Evolutionary conservation across 2,329 filamentous ascomycete genomes (phyloP).

Genomic region (Penicillium sp.): DNA sequence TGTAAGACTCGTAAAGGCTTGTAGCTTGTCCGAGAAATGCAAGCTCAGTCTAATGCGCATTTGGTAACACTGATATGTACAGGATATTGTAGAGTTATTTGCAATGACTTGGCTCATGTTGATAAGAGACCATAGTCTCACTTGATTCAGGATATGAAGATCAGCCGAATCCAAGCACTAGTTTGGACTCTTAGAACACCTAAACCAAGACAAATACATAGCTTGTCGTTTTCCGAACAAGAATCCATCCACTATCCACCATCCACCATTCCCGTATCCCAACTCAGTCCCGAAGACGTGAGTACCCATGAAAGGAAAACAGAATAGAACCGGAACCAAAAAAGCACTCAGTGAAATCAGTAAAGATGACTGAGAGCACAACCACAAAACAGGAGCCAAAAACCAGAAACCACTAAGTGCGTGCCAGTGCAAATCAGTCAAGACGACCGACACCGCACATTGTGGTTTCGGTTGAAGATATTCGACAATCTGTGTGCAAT

Average conservation of each 20-base stretch:
- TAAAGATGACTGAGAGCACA: slow-evolving; percentile 30
- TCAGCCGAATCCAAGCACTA: neutral
- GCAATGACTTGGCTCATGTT: neutral
- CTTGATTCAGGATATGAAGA: neutral
- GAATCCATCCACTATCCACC: neutral
- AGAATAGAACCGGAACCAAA: slow-evolving; percentile 1
- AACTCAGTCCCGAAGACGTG: neutral
- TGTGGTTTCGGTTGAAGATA: neutral
- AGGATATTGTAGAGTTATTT: neutral
- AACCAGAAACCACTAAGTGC: slow-evolving; percentile 1
- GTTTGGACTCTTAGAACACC: neutral
- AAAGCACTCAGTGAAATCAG: slow-evolving; percentile 31
- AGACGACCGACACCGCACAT: slow-evolving; percentile 33
- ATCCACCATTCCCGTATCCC: neutral
- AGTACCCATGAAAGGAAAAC: neutral
- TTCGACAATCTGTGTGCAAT: neutral
- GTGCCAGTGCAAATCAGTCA: slow-evolving; percentile 36
- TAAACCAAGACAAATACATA: neutral
- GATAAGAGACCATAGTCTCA: neutral
- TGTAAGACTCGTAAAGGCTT: no score
- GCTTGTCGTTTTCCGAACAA: neutral
- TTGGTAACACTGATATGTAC: neutral
- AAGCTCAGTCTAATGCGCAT: no score
- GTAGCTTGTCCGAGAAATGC: no score
- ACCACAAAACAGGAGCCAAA: slow-evolving; percentile 8